Base-by-base conservation (phyloP, 2,329 filamentous ascomycete genomes). In the Cytospora schulzeri region DNA sequence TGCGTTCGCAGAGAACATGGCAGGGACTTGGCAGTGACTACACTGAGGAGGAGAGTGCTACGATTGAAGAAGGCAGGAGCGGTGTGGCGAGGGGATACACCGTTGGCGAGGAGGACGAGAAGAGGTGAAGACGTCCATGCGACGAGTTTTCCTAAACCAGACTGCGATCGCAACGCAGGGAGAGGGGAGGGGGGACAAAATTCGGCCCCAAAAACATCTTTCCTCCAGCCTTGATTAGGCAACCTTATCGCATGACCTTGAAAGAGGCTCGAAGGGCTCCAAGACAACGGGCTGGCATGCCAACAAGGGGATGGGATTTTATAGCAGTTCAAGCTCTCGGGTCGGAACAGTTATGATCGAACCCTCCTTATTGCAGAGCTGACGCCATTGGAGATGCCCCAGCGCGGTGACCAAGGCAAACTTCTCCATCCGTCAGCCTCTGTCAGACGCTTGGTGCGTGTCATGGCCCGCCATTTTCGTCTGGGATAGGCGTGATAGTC, bases 21-120 rank as follows among this genome's bases (percentile, higher is more conserved):
- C 90, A 90, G 72, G 95, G 95, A 0, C 78, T 99, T 28, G 95
- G 95, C 0, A 96, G 87, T 67, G 95, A 99, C 74, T 96, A 93
- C 71, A 81, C 83, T 76, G 79, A 79, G 17, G 82, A 85, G 60
- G 78, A 80, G n/a, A 80, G 90, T 63, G 88, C 90, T 1, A 75
- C 85, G 22, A 85, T 99, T 64, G 92, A 97, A 73, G 88, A 97
- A 76, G 95, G 95, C 1, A 85, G 92, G 68, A 90, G 88, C 69
- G 95, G 95, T 19, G 88, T 98, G 63, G 95, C 95, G 38, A 88
- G 91, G 71, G 95, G 94, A 0, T 99, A 99, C 79, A 86, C 82
- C 0, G 90, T 95, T 60, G 91, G 91, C 9, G 85, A 87, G 24
- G 81, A 80, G 24, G 54, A 54, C 12, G 65, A 65, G 26, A 66